Percentiles rank a stretch among this genome's conserved stretches.
Conservation (phyloP, 768 basidiomycete species). For the Podaxis carcinomalis region DNA sequence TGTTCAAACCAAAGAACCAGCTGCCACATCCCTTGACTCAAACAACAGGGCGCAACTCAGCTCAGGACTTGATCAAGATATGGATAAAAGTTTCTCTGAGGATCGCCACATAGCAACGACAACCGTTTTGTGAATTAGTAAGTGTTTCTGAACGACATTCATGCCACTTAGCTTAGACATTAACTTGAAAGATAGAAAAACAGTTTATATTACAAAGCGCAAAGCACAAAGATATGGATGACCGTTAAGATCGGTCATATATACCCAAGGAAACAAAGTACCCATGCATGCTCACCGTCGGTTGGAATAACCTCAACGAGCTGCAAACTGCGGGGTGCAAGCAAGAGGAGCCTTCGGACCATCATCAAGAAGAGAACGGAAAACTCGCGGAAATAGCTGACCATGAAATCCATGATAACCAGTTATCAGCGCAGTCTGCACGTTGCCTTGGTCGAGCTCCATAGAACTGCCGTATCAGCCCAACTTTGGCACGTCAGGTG, state of each 20-base stretch:
- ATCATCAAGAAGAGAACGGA: not conserved
- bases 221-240: not conserved
- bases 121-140: not conserved
- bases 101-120: not conserved
- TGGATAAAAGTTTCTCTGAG: not conserved
- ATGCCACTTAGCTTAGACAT: not conserved
- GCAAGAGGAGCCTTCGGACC: not conserved
- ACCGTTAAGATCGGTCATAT: not conserved
- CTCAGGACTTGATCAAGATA: not conserved
- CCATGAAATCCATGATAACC: conserved; percentile 18
- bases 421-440: conserved; percentile 25
- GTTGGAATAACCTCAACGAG: not conserved
- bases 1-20: not conserved
- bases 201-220: not conserved
- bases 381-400: conserved; percentile 16
- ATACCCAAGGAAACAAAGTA: not conserved
- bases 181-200: not conserved
- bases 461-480: conserved; percentile 20
- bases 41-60: not conserved
- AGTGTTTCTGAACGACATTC: not conserved
- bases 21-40: not conserved
- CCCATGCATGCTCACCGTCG: not conserved
- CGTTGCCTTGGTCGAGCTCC: conserved; percentile 19
- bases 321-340: not conserved
- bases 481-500: conserved; percentile 17